Evolutionary conservation across 2,329 filamentous ascomycete genomes (phyloP), one percentile per base, ranked within the genome.

Genomic region (Arachnopeziza araneosa): DNA sequence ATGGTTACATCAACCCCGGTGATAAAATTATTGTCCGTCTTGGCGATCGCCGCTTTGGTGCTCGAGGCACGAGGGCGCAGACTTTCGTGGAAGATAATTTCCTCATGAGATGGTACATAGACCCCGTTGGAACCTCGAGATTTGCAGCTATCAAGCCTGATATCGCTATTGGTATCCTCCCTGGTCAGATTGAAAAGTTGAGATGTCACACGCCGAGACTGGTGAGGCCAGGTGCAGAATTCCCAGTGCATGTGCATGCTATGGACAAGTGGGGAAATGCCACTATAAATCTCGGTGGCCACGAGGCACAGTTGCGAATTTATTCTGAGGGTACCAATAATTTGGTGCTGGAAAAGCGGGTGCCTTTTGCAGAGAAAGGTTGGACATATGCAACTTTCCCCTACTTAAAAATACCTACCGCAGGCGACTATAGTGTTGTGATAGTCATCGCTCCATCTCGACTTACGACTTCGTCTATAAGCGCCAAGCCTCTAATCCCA

Each of bases 1-100:
- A 75, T 54, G 73, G 73, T 0, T 75, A 74, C 58, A 63, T 75
- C 44, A 75, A 75, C 51, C 71, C 73, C 0, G 72, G 71, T 0
- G 72, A 74, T 63, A 67, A 69, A 55, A 74, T 74, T 48, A 54
- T 72, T 1, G 64, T 74, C 70, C n/a, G 73, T 1, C 56, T 75
- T 2, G 73, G 72, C 17, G 73, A 75, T 52, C 58, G 68, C 14
- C 63, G 72, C 14, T 75, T 64, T 60, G 72, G 73, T 17, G 57
- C 71, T 1, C 56, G 64, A 19, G 72, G 73, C 3, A 74, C 72
- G 1, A 66, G 72, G 5, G 68, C 68, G 3, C 73, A 75, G 61
- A 74, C 72, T 1, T 74, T 74, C 60, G 72, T 75, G 7, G 73
- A 75, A 55, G 68, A 71, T 44, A 61, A 66, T 1, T 74, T 74